These are phyloP conservation scores for Wickerhamomyces hampshirensis DNA, from an alignment of 805 yeast genomes.

Conservation along the genomic window DNA sequence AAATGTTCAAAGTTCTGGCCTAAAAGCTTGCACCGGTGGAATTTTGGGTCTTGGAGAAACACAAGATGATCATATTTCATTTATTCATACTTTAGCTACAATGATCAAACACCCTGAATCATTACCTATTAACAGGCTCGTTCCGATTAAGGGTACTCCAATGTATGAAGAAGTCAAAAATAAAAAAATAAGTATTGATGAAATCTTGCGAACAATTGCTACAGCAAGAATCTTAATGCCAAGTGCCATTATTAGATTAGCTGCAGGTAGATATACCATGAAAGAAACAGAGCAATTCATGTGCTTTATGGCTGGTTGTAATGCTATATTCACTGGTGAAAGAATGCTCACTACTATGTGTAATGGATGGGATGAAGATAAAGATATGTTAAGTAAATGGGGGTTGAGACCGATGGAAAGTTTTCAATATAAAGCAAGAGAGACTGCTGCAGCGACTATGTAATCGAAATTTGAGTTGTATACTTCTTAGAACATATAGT, in stretches of 20 bases:
- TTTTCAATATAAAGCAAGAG: slow-evolving; percentile 22
- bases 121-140: slow-evolving; percentile 72
- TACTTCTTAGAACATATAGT: too few species aligned
- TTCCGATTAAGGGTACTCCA: slow-evolving; percentile 78
- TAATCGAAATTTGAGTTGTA: too few species aligned
- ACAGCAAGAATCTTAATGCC: slow-evolving; percentile 79
- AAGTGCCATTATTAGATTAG: slow-evolving; percentile 59
- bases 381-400: slow-evolving; percentile 62
- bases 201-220: slow-evolving; percentile 63
- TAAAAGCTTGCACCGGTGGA: slow-evolving; percentile 75
- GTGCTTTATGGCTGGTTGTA: slow-evolving; percentile 74
- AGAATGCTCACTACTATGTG: slow-evolving; percentile 80
- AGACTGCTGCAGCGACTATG: slow-evolving; percentile 3
- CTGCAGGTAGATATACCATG: slow-evolving; percentile 82
- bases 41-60: slow-evolving; percentile 78
- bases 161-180: slow-evolving; percentile 49
- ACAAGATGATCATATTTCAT: slow-evolving; percentile 63
- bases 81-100: slow-evolving; percentile 60
- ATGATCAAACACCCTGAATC: slow-evolving; percentile 76
- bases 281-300: slow-evolving; percentile 69
- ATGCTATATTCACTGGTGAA: slow-evolving; percentile 79
- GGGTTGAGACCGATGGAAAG: slow-evolving; percentile 57
- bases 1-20: slow-evolving; percentile 58
- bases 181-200: slow-evolving; percentile 52
- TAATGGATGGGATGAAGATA: slow-evolving; percentile 82